phyloP scores from a whole-genome alignment of 2,329 filamentous ascomycete species.

The Aspergillus jensenii region DNA sequence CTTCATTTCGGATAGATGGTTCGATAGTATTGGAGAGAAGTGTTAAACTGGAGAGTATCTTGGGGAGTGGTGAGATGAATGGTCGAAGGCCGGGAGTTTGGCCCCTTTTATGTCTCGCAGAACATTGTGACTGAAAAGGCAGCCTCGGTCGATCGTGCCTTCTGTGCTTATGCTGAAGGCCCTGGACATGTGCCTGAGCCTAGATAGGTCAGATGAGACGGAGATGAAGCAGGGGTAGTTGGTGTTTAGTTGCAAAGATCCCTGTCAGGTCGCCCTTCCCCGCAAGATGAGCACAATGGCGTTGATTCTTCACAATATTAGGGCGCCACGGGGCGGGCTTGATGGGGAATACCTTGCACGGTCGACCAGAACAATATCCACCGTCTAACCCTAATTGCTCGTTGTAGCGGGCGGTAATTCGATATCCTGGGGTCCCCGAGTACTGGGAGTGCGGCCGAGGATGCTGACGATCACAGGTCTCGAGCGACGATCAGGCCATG shows the following conservation, averaged over 20 bases:
- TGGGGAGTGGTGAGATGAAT: neutral
- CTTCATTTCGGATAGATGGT: slow-evolving; percentile 11
- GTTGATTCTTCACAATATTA: slow-evolving; percentile 1
- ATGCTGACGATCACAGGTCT: neutral
- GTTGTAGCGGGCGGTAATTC: neutral
- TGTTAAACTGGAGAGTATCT: neutral
- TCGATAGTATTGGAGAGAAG: neutral
- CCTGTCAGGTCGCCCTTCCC: neutral
- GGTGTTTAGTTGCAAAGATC: neutral
- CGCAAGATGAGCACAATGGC: slow-evolving; percentile 5
- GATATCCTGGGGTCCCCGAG: neutral
- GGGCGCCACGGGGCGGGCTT: neutral
- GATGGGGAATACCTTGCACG: neutral
- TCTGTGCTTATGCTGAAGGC: neutral
- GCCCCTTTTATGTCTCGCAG: slow-evolving; percentile 9
- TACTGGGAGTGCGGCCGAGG: neutral
- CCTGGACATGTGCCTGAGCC: slow-evolving; percentile 2
- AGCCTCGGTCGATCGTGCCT: slow-evolving; percentile 7
- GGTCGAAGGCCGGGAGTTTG: neutral
- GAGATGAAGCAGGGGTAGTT: neutral
- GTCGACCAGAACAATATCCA: neutral
- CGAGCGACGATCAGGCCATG: neutral
- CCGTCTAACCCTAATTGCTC: neutral
- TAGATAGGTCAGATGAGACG: neutral
- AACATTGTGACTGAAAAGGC: neutral